Conservation (phyloP, 768 basidiomycete genomes). For the Leccinum olivaceopallidum region DNA sequence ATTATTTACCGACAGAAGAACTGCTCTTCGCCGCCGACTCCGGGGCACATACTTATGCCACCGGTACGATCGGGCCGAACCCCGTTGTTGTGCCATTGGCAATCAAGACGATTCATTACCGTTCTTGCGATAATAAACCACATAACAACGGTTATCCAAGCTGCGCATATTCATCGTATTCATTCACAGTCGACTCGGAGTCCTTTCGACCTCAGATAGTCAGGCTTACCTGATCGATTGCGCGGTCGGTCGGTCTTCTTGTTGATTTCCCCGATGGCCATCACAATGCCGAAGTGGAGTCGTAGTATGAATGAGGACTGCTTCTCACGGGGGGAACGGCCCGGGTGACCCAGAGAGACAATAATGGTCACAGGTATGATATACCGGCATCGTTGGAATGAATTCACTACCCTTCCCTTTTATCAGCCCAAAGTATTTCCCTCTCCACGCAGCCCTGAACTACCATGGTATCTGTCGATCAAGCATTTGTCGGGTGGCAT, state of each 20-base stretch:
- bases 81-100: not conserved
- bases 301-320: not conserved
- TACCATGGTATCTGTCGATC: constrained; percentile 10
- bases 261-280: not conserved
- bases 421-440: not conserved
- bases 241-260: not conserved
- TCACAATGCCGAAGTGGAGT: not conserved
- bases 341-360: not conserved
- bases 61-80: not conserved
- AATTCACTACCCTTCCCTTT: not conserved
- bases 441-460: not conserved
- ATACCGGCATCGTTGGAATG: not conserved
- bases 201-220: not conserved
- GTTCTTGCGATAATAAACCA: not conserved
- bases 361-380: not conserved
- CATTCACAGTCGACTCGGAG: not conserved
- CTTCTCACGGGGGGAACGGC: not conserved
- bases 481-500: constrained; percentile 45
- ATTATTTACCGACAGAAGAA: too few species aligned
- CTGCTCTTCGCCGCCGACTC: too few species aligned
- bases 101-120: not conserved
- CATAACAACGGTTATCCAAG: not conserved
- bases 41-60: not conserved
- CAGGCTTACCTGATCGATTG: not conserved
- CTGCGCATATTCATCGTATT: not conserved